phyloP scores from a whole-genome alignment of 805 yeast species.

The Metschnikowia baotianmanensis region DNA sequence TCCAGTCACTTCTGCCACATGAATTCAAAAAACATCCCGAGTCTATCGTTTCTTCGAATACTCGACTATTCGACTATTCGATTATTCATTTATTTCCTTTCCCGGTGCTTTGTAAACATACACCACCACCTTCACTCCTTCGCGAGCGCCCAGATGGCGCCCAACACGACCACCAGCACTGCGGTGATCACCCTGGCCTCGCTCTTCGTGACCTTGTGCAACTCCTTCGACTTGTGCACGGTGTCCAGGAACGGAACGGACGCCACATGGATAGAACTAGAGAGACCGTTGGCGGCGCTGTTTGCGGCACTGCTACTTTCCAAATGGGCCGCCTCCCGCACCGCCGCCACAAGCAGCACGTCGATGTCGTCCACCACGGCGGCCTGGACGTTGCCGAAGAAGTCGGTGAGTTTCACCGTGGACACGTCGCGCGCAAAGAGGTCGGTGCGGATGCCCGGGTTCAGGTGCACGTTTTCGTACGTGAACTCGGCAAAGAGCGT shows the following conservation, averaged over 20 bases:
- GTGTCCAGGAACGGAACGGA: conserved; percentile 8
- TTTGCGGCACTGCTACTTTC: no score
- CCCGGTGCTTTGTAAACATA: no score
- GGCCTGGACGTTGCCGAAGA: conserved; percentile 88
- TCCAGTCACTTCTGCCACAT: no score
- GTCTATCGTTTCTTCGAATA: no score
- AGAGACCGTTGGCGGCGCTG: background rate
- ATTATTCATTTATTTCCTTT: no score
- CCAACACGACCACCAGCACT: conserved; percentile 17
- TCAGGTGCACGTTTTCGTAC: conserved; percentile 81
- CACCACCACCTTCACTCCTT: conserved; percentile 8
- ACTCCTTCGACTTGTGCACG: conserved; percentile 8
- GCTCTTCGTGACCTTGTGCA: conserved; percentile 17
- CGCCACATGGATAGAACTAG: background rate
- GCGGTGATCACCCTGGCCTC: conserved; percentile 17
- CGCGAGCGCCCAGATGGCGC: conserved; percentile 18
- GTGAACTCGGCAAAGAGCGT: conserved; percentile 85
- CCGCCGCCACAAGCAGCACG: conserved; percentile 38
- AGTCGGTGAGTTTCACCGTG: conserved; percentile 82
- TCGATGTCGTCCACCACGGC: conserved; percentile 62
- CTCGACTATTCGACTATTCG: no score
- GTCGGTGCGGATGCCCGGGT: conserved; percentile 90
- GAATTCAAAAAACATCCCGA: no score
- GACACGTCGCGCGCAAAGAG: conserved; percentile 62
- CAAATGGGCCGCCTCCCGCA: conserved; percentile 6